phyloP scores from a whole-genome alignment of 768 basidiomycete species.

The Agaricus subrufescens region DNA sequence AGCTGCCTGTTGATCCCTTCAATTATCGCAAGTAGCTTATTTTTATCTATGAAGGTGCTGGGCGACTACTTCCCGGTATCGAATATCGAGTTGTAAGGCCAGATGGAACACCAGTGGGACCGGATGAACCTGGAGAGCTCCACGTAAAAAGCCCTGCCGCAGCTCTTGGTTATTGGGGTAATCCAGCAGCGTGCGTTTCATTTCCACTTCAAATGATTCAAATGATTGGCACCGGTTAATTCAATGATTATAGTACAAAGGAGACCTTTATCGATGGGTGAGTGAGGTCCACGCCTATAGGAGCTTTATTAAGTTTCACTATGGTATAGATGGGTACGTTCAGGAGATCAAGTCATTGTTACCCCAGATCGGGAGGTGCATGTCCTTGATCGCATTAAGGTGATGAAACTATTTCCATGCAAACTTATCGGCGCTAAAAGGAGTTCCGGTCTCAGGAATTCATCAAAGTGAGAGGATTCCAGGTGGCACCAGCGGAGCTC shows the following conservation, averaged over 20 bases:
- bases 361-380: conserved; percentile 48
- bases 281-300: conserved; percentile 12
- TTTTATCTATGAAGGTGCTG: conserved; percentile 24
- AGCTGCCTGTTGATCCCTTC: conserved; percentile 14
- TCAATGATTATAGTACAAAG: conserved; percentile 36
- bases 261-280: conserved; percentile 61
- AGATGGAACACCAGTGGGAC: conserved; percentile 38
- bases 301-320: background rate
- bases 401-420: conserved; percentile 12
- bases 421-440: background rate
- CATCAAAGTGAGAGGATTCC: conserved; percentile 63
- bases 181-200: conserved; percentile 45
- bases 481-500: conserved; percentile 50
- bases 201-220: conserved; percentile 14
- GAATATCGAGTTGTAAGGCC: conserved; percentile 37
- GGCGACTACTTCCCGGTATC: conserved; percentile 40
- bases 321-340: conserved; percentile 50
- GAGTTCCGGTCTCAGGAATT: conserved; percentile 39
- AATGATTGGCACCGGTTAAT: background rate
- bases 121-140: conserved; percentile 46
- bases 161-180: conserved; percentile 40
- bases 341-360: conserved; percentile 57
- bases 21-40: background rate
- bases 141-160: conserved; percentile 38
- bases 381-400: conserved; percentile 58